Percentiles rank a stretch among this genome's conserved stretches.
Evolutionary conservation across 805 yeast genomes (phyloP).

Genomic region (Wickerhamomyces hampshirensis): DNA sequence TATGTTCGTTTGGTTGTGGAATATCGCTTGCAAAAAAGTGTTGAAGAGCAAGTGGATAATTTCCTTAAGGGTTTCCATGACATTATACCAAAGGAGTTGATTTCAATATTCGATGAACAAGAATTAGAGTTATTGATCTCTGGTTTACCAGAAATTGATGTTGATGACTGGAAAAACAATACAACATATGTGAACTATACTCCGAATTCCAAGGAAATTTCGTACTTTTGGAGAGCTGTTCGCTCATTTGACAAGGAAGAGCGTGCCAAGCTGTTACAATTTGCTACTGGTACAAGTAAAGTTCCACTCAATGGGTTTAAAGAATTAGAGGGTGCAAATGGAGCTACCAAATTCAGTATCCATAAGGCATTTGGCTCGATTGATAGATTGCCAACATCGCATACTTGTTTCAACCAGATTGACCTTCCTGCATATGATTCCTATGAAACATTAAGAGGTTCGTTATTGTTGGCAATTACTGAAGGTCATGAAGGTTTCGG

Average conservation of each 20-base stretch:
- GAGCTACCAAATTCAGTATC: slow-evolving; percentile 79
- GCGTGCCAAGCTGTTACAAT: slow-evolving; percentile 88
- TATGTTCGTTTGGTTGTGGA: slow-evolving; percentile 85
- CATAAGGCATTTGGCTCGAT: slow-evolving; percentile 84
- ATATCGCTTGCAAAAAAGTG: slow-evolving; percentile 77
- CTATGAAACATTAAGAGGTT: slow-evolving; percentile 79
- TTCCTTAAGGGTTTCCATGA: slow-evolving; percentile 87
- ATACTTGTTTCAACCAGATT: slow-evolving; percentile 94
- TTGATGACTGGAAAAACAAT: slow-evolving; percentile 92
- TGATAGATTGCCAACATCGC: slow-evolving; percentile 90
- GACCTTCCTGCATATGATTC: slow-evolving; percentile 90
- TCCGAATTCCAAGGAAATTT: slow-evolving; percentile 78
- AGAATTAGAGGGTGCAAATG: slow-evolving; percentile 83
- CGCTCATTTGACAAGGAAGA: slow-evolving; percentile 91
- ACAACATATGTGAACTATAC: slow-evolving; percentile 78
- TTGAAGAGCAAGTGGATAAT: slow-evolving; percentile 81
- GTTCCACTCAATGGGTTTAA: slow-evolving; percentile 94
- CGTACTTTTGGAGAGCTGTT: slow-evolving; percentile 98
- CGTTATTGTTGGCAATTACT: slow-evolving; percentile 76
- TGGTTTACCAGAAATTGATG: slow-evolving; percentile 94
- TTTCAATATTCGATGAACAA: slow-evolving; percentile 89
- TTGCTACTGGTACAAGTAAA: slow-evolving; percentile 95
- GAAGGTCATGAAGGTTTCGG: slow-evolving; percentile 98
- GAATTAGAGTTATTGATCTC: slow-evolving; percentile 89
- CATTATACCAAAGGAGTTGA: slow-evolving; percentile 76